A percentile compares a stretch with the other conserved stretches of the same genome.
phyloP scores from a whole-genome alignment of 805 yeast species.

The Grigorovia transvaalensis region DNA sequence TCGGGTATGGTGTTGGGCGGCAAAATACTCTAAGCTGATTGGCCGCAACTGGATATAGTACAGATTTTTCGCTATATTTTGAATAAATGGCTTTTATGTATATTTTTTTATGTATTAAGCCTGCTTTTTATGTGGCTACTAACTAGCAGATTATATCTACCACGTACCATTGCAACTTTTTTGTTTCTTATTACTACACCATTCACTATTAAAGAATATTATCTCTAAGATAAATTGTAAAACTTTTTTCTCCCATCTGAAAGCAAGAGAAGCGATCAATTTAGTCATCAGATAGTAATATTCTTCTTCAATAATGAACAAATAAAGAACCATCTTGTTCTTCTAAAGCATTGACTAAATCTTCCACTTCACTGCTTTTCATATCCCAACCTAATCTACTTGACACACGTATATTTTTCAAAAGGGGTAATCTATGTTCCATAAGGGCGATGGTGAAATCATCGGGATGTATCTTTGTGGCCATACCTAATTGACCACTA shows the following conservation, averaged over 20 bases:
- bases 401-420: slow-evolving; percentile 57
- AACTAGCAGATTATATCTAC: background rate
- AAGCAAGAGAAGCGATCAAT: too few relatives aligned
- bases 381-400: slow-evolving; percentile 82
- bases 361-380: slow-evolving; percentile 47
- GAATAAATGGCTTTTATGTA: too few relatives aligned
- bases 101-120: too few relatives aligned
- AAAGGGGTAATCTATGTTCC: slow-evolving; percentile 63
- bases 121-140: background rate
- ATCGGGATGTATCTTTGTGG: slow-evolving; percentile 74
- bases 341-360: slow-evolving; percentile 58
- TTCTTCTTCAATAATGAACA: slow-evolving; percentile 30
- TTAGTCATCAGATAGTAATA: too few relatives aligned
- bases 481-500: slow-evolving; percentile 78
- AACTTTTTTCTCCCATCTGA: too few relatives aligned
- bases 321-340: slow-evolving; percentile 72
- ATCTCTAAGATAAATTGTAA: too few relatives aligned
- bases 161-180: background rate
- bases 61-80: too few relatives aligned
- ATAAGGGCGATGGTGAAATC: slow-evolving; percentile 77
- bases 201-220: too few relatives aligned
- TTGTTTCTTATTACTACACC: background rate
- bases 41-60: too few relatives aligned
- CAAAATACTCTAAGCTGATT: too few relatives aligned
- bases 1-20: too few relatives aligned